phyloP scores from a whole-genome alignment of 78 protist species.

The Mastigamoeba balamuthi region DNA sequence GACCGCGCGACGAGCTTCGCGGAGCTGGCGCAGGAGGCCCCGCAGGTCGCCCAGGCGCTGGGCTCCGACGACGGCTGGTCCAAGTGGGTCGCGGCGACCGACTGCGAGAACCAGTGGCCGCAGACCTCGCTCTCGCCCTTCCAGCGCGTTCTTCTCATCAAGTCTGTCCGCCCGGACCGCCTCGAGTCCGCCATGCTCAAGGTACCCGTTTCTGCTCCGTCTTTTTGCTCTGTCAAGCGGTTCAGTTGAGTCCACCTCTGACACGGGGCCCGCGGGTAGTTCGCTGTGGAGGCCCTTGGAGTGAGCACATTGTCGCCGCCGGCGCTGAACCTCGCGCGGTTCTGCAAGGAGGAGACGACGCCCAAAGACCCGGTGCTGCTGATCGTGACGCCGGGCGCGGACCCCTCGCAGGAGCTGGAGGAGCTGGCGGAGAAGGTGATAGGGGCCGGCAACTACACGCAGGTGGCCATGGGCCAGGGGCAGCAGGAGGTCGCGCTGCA shows the following conservation, averaged over 20 bases:
- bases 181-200: conserved; percentile 30
- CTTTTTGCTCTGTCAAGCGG: neutral
- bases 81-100: neutral
- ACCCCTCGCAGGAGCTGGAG: conserved; percentile 42
- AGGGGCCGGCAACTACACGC: conserved; percentile 17
- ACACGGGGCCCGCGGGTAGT: neutral
- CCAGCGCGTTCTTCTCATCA: conserved; percentile 43
- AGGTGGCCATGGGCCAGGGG: conserved; percentile 78
- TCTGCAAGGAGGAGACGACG: conserved; percentile 18
- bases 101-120: conserved; percentile 10
- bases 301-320: conserved; percentile 35
- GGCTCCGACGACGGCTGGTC: conserved; percentile 11
- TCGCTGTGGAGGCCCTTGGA: conserved; percentile 20
- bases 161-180: conserved; percentile 68
- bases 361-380: conserved; percentile 46
- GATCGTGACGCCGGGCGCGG: conserved; percentile 65
- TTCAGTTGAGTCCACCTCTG: neutral
- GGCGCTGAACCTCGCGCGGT: conserved; percentile 72
- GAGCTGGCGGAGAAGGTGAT: conserved; percentile 1
- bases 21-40: neutral
- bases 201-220: neutral
- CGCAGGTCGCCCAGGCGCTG: neutral
- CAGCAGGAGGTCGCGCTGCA: conserved; percentile 59
- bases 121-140: too few species aligned
- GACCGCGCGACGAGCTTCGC: neutral